A percentile compares a stretch with the other conserved stretches of the same genome.
Evolutionary conservation across 2,329 filamentous ascomycete species (phyloP).

Genomic region (Gaeumannomyces tritici): DNA sequence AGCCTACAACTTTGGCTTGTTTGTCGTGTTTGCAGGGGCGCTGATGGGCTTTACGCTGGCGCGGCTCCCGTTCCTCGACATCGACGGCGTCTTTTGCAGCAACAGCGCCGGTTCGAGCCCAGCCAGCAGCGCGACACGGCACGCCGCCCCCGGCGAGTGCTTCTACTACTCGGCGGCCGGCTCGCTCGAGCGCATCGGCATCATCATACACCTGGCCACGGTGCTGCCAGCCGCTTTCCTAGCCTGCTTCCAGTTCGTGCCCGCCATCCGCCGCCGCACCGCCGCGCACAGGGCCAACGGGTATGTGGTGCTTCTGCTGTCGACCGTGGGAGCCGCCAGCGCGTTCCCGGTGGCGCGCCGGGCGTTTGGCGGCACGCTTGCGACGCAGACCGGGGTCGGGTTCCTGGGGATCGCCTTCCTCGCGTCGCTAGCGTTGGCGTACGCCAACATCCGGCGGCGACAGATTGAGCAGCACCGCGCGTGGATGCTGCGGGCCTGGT

Average conservation of each 20-base stretch:
- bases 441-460: conserved; percentile 30
- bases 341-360: conserved; percentile 42
- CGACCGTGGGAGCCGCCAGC: conserved; percentile 32
- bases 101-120: not conserved
- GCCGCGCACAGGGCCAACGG: conserved; percentile 51
- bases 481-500: conserved; percentile 4
- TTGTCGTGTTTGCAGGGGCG: conserved; percentile 34
- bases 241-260: conserved; percentile 37
- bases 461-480: conserved; percentile 4
- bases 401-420: conserved; percentile 16
- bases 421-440: conserved; percentile 33
- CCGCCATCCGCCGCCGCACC: conserved; percentile 35
- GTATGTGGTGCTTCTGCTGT: conserved; percentile 40
- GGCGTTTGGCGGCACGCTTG: conserved; percentile 43
- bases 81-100: conserved; percentile 14
- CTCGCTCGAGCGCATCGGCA: conserved; percentile 23
- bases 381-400: conserved; percentile 27
- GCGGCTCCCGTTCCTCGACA: conserved; percentile 37
- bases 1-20: conserved; percentile 48
- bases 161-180: conserved; percentile 19
- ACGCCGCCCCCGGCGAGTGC: conserved; percentile 14
- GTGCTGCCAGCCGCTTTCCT: conserved; percentile 35
- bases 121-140: not conserved
- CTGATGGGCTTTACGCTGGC: conserved; percentile 37
- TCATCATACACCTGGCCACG: conserved; percentile 33